phyloP scores from a whole-genome alignment of 179 eudicot genomes.

The Beta macrorhiza region DNA sequence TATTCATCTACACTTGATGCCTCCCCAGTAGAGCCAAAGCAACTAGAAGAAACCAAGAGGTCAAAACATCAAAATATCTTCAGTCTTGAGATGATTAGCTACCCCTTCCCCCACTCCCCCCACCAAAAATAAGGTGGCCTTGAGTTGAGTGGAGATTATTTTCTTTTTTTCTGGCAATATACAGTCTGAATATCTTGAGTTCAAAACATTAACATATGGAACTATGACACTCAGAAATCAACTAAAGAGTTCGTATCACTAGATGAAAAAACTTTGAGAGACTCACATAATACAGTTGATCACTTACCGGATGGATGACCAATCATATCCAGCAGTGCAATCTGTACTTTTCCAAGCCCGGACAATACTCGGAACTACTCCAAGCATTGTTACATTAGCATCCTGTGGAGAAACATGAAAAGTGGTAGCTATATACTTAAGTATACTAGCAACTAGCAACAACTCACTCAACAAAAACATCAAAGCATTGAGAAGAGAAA shows the following conservation, averaged over 20 bases:
- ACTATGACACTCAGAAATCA: background rate
- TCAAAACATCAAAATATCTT: conserved; percentile 1
- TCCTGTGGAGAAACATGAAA: conserved; percentile 49
- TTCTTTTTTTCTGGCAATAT: background rate
- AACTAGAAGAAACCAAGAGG: conserved; percentile 41
- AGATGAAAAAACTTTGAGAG: background rate
- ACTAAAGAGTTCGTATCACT: background rate
- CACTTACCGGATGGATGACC: conserved; percentile 91
- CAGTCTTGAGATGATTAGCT: background rate
- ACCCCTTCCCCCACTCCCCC: background rate
- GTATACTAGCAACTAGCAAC: background rate
- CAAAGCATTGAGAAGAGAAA: background rate
- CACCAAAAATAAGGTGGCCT: background rate
- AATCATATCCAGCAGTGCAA: conserved; percentile 69
- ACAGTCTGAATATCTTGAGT: background rate
- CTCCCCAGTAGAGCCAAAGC: conserved; percentile 96
- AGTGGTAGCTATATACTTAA: background rate
- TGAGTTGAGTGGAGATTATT: background rate
- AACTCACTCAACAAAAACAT: background rate
- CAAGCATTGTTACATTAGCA: conserved; percentile 94
- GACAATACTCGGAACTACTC: conserved; percentile 91
- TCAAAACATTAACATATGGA: background rate
- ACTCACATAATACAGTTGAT: conserved; percentile 11
- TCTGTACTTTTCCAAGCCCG: conserved; percentile 84
- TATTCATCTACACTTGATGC: conserved; percentile 93